phyloP scores from a whole-genome alignment of 805 yeast genomes.

The Cyberlindnera maclurae region DNA sequence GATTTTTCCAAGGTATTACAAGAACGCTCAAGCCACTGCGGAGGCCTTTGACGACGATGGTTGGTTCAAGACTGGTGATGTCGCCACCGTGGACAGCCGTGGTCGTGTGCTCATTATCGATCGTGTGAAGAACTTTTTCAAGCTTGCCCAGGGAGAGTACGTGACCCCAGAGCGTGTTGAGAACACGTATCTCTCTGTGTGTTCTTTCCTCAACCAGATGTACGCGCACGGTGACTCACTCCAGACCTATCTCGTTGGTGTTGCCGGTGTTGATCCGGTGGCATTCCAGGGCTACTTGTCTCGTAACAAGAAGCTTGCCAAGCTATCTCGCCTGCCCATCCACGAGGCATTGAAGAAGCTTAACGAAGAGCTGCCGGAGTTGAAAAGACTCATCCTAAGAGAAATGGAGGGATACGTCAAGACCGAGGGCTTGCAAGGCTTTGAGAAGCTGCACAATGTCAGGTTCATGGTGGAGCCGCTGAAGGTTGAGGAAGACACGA shows the following conservation, averaged over 20 bases:
- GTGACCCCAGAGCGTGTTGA: conserved; percentile 63
- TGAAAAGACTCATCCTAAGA: conserved; percentile 26
- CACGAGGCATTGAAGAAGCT: conserved; percentile 9
- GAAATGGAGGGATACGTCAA: conserved; percentile 34
- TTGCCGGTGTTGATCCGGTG: conserved; percentile 46
- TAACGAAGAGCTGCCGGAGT: conserved; percentile 10
- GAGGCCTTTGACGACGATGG: conserved; percentile 39
- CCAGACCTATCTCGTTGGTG: conserved; percentile 44
- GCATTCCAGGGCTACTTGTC: conserved; percentile 11
- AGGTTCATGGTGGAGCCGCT: conserved; percentile 51
- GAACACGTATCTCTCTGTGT: conserved; percentile 43
- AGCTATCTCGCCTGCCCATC: conserved; percentile 4
- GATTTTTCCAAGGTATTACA: conserved; percentile 42
- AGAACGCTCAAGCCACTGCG: conserved; percentile 41
- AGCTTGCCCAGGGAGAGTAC: conserved; percentile 49
- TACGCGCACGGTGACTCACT: conserved; percentile 61
- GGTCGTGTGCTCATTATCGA: conserved; percentile 43
- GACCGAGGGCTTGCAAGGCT: conserved; percentile 41
- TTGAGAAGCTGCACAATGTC: conserved; percentile 55
- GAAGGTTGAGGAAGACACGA: conserved; percentile 49
- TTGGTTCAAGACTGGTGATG: conserved; percentile 58
- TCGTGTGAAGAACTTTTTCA: conserved; percentile 62
- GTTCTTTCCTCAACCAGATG: conserved; percentile 44
- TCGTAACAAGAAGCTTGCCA: conserved; percentile 5
- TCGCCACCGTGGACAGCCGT: conserved; percentile 30